Evolutionary conservation across 2,329 filamentous ascomycete species (phyloP).

Genomic region (Neopestalotiopsis sp.): DNA sequence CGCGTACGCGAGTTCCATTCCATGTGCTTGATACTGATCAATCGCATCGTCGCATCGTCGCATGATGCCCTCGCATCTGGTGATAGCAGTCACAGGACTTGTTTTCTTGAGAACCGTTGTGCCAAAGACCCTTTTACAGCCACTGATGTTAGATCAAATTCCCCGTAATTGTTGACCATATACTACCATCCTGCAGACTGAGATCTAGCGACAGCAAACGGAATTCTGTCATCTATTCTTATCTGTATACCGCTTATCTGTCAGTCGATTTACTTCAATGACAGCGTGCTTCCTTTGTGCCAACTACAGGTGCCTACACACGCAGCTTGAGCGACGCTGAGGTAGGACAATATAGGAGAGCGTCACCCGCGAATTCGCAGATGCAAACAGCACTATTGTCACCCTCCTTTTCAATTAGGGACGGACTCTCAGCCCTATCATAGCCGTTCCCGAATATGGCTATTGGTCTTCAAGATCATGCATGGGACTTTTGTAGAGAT

Average conservation of each 20-base stretch:
- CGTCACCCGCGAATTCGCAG: neutral
- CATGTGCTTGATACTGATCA: neutral
- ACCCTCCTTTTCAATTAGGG: neutral
- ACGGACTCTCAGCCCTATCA: neutral
- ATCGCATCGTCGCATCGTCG: neutral
- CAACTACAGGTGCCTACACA: neutral
- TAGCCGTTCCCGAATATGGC: neutral
- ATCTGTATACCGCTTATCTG: neutral
- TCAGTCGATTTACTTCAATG: neutral
- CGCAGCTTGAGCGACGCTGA: neutral
- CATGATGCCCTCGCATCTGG: neutral
- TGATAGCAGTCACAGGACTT: neutral
- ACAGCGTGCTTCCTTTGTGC: neutral
- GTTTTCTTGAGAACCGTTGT: neutral
- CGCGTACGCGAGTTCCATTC: neutral
- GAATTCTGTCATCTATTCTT: neutral
- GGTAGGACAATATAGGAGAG: neutral
- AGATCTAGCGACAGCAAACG: neutral
- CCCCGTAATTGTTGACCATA: neutral
- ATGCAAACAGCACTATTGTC: neutral
- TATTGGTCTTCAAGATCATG: neutral
- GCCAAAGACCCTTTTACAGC: too few species aligned
- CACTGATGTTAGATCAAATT: neutral
- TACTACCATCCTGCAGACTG: neutral
- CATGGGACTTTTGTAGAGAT: conserved; percentile 7